Percentiles rank a stretch among this genome's conserved stretches.
phyloP scores from a whole-genome alignment of 169 alveolate genomes.

The Plasmodium berghei region DNA sequence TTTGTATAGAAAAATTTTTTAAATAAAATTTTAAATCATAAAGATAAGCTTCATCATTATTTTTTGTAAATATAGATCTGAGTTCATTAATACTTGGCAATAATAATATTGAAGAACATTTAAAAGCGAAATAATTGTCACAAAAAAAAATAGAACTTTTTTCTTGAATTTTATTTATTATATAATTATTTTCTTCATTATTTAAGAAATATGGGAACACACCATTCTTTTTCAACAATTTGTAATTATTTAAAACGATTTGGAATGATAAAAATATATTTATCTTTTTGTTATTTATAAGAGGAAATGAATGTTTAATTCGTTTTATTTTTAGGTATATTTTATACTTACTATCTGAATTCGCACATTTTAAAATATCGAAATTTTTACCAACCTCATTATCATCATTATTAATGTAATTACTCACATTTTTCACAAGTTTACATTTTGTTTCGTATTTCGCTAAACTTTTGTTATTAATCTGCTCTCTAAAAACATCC shows the following conservation, averaged over 20 bases:
- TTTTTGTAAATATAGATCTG: neutral
- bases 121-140: conserved; percentile 13
- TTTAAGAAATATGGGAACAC: conserved; percentile 19
- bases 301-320: conserved; percentile 12
- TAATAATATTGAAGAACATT: conserved; percentile 10
- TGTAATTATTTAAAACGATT: conserved; percentile 48
- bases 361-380: neutral
- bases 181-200: conserved; percentile 8
- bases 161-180: conserved; percentile 54
- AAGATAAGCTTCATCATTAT: neutral
- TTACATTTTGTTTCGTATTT: neutral
- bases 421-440: too few species aligned
- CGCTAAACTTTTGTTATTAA: neutral
- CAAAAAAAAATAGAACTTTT: conserved; percentile 11
- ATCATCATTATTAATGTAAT: too few species aligned
- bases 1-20: conserved; percentile 51
- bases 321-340: conserved; percentile 41
- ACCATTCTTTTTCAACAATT: conserved; percentile 15
- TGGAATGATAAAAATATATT: conserved; percentile 36
- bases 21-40: conserved; percentile 24
- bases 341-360: conserved; percentile 8
- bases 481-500: neutral
- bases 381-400: neutral
- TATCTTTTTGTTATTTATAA: conserved; percentile 28
- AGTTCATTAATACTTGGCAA: conserved; percentile 32